phyloP scores from a whole-genome alignment of 2,329 filamentous ascomycete genomes.

The Bipolaris cookei region DNA sequence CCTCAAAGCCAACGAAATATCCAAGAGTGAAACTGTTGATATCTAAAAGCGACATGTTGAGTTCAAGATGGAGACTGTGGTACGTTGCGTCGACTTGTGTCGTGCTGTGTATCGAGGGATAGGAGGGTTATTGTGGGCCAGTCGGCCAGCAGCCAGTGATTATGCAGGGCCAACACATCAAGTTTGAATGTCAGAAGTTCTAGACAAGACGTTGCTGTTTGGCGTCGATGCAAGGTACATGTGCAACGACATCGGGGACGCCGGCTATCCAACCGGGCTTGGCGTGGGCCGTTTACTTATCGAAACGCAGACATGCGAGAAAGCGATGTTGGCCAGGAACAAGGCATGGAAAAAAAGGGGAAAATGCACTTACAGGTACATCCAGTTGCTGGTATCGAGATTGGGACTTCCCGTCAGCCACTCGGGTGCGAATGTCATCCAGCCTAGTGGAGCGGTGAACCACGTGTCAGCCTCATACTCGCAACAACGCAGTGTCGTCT shows the following conservation, averaged over 20 bases:
- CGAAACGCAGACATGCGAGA: not conserved
- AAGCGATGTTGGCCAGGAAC: not conserved
- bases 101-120: not conserved
- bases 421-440: conserved; percentile 71
- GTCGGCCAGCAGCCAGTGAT: conserved; percentile 10
- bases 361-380: conserved; percentile 58
- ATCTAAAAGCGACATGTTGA: not conserved
- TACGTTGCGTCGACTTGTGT: conserved; percentile 1
- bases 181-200: conserved; percentile 6
- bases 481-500: conserved; percentile 25
- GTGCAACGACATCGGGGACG: not conserved
- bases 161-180: conserved; percentile 28
- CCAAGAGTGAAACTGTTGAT: not conserved
- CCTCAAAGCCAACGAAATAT: not conserved
- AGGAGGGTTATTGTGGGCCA: conserved; percentile 24
- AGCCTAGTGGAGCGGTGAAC: conserved; percentile 52
- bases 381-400: conserved; percentile 64
- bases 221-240: not conserved
- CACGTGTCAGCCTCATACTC: conserved; percentile 47
- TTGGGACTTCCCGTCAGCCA: conserved; percentile 66
- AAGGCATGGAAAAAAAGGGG: not conserved
- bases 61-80: not conserved
- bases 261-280: not conserved
- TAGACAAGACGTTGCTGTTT: not conserved
- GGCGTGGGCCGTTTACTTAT: not conserved